Percentiles rank a stretch among this genome's conserved stretches.
Evolutionary conservation across 2,329 filamentous ascomycete species (phyloP).

Genomic region (Aspergillus glaucus): DNA sequence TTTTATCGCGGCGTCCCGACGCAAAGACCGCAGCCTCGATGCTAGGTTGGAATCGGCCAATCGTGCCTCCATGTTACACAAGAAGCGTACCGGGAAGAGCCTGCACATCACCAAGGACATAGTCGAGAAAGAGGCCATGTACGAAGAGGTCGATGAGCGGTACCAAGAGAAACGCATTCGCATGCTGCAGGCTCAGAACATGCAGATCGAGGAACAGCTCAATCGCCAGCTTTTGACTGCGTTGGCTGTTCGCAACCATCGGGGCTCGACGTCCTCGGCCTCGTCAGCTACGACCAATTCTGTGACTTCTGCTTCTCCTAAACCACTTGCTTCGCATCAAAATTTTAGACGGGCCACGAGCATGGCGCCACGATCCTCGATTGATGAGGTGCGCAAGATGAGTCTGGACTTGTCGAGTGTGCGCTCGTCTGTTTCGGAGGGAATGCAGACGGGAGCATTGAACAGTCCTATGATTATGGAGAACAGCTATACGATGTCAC

Average conservation of each 20-base stretch:
- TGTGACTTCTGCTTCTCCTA: conserved; percentile 9
- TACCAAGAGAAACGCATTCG: conserved; percentile 35
- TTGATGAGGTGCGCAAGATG: conserved; percentile 29
- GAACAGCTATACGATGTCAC: conserved; percentile 21
- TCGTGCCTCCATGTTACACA: conserved; percentile 85
- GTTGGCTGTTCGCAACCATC: conserved; percentile 17
- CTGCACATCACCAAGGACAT: conserved; percentile 79
- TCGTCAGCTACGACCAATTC: conserved; percentile 1
- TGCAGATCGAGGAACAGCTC: conserved; percentile 33
- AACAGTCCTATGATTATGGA: conserved; percentile 20
- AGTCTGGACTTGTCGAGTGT: conserved; percentile 28
- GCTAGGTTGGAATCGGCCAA: conserved; percentile 81
- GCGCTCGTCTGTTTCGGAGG: conserved; percentile 21
- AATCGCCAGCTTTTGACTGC: conserved; percentile 31
- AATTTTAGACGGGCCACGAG: conserved; percentile 21
- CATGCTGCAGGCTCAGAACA: conserved; percentile 34
- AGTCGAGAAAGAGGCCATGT: conserved; percentile 89
- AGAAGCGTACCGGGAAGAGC: conserved; percentile 74
- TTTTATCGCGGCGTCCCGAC: conserved; percentile 83
- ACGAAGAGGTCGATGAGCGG: conserved; percentile 88
- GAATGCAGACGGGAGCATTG: conserved; percentile 16
- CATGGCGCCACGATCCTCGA: conserved; percentile 20
- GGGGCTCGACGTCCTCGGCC: not conserved
- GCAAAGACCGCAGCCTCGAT: conserved; percentile 80
- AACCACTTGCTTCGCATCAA: not conserved